A percentile compares a stretch with the other conserved stretches of the same genome.
Conservation (phyloP, 176 grass and related monocot species). For the Paspalum notatum region DNA sequence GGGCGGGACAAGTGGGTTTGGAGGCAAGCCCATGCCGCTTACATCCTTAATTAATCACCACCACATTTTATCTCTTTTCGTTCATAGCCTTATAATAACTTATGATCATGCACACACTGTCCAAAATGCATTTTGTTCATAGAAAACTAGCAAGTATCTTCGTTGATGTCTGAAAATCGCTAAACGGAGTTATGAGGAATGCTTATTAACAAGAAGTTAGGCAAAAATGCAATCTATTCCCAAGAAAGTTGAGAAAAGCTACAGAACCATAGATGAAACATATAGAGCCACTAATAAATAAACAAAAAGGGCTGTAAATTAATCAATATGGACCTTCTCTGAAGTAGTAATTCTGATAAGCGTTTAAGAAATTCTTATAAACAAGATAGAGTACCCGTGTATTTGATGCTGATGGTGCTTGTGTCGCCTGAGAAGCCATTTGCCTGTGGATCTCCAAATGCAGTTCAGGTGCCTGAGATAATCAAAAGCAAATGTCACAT, state of each 20-base stretch:
- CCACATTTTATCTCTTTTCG: too few relatives aligned
- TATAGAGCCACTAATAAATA: background rate
- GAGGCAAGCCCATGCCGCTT: too few relatives aligned
- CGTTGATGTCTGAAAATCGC: background rate
- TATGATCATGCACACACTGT: background rate
- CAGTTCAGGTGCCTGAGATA: slow-evolving; percentile 63
- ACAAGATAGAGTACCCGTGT: slow-evolving; percentile 52
- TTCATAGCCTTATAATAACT: background rate
- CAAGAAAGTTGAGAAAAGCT: background rate
- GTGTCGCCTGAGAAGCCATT: slow-evolving; percentile 56
- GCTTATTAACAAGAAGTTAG: background rate
- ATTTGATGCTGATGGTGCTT: slow-evolving; percentile 51
- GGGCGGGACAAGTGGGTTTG: too few relatives aligned
- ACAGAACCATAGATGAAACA: background rate
- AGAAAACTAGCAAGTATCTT: background rate
- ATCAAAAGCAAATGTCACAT: background rate
- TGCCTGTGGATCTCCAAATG: slow-evolving; percentile 72
- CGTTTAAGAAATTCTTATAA: background rate
- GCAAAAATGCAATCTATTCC: background rate
- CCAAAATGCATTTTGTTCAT: background rate
- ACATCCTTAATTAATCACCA: too few relatives aligned
- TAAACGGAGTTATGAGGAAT: background rate
- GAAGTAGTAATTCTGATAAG: background rate
- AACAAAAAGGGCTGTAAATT: background rate
- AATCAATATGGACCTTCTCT: background rate